Evolutionary conservation across 1,139 yeast species (phyloP), one percentile per base, ranked within the genome.

Genomic region (Blastobotrys aristatus): DNA sequence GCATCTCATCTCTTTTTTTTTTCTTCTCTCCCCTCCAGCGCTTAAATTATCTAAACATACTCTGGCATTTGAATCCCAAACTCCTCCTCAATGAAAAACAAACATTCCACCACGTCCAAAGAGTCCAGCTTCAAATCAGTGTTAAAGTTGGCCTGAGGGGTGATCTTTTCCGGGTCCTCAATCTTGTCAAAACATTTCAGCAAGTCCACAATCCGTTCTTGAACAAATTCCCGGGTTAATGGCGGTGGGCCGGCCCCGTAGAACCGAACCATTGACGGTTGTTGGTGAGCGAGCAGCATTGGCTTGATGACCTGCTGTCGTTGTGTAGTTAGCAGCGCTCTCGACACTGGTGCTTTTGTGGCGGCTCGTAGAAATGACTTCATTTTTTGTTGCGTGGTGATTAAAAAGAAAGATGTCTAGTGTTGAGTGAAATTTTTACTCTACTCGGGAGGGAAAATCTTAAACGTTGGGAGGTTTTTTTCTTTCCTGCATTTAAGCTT

Each of bases 61-160:
- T 88, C 96, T 43, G 95, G 95, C 65, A 88, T 87, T 66, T 83
- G 87, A 53, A 76, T 73, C 55, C 71, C 69, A 57, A 72, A 72
- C 58, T 72, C 76, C 50, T 85, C 95, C 69, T 88, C 96, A 53
- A 88, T 79, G 61, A 85, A 94, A 89, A 88, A 86, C 37, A 88
- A 77, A 34, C 86, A 90, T 65, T 88, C 96, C 39, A 86, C 96
- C 31, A 85, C 83, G 60, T 88, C 96, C 64, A 88, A 77, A 17
- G 94, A 83, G 70, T 88, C 96, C 58, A 87, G 76, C 1, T 95
- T 95, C 55, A 88, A 75, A 64, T 88, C 96, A 54, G 77, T 81
- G 40, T 79, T 70, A 64, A 83, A 85, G 26, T 81, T 73, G 3
- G 94, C 77, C 10, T 70, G 68, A 48, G 79, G 77, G n/a, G 76